Evolutionary conservation across 2,329 filamentous ascomycete genomes (phyloP), one percentile per base, ranked within the genome.

Genomic region (Fusarium solani-melongenae): DNA sequence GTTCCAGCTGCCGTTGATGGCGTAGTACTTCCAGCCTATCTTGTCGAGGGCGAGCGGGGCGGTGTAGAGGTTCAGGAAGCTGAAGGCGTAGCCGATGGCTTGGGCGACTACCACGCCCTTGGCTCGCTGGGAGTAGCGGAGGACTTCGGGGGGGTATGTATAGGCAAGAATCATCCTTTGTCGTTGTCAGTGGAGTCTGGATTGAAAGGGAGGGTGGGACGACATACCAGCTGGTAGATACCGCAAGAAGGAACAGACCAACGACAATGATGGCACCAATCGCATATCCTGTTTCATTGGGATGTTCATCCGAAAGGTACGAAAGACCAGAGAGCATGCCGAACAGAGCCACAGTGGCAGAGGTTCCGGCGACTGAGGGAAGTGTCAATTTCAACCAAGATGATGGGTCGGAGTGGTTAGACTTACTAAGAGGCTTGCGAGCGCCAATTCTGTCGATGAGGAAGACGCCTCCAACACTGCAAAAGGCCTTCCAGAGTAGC

Each of bases 41-140:
- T 39, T 62, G 8, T 66, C 58, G 58, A 66, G 56, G 17, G 64
- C 64, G 3, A 66, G 64, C 14, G 64, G 64, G 15, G 58, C 39
- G 12, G 64, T 66, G 58, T 66, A 66, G 12, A 66, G 58, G 64
- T 66, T 66, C 58, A 66, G 22, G 31, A 66, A 66, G 51, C 64
- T 66, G 49, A 66, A 66, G 11, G 38, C 49, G 11, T 62, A 66
- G 33, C 64, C 64, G 38, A 66, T 66, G 15, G 64, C 60, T 38
- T 66, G 64, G 9, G 64, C 64, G 38, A 57, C 33, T 8, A 62
- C 64, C n/a, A 66, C 64, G 17, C 64, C 64, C 31, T 66, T 66
- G 58, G 64, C 64, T 9, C 64, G 53, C 39, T 59, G 64, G 2
- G 64, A 67, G 64, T 67, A 67, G 55, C 39, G 49, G 12, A 67